phyloP scores from a whole-genome alignment of 1,284 basidiomycete genomes.

The Leccinum angustisporum region DNA sequence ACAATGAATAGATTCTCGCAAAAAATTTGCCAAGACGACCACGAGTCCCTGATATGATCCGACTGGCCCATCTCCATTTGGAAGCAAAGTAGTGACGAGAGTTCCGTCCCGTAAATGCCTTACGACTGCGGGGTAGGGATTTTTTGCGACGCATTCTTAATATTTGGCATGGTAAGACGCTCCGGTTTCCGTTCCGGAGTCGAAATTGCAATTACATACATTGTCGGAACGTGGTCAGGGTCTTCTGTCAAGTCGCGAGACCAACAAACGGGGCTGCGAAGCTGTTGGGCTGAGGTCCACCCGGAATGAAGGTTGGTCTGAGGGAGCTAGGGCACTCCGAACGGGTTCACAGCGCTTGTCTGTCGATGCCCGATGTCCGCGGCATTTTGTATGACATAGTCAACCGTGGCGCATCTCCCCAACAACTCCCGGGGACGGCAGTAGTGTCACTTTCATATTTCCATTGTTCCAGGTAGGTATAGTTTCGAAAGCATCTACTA shows the following conservation, averaged over 20 bases:
- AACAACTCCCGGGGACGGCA: conserved; percentile 13
- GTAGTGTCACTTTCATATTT: conserved; percentile 1
- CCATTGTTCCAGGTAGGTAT: not conserved
- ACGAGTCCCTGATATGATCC: not conserved
- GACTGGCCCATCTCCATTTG: conserved; percentile 1
- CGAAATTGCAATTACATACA: conserved; percentile 4
- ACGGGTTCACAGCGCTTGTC: conserved; percentile 18
- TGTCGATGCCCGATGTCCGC: conserved; percentile 25
- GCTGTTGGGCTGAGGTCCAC: conserved; percentile 8
- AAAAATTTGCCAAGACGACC: conserved; percentile 2
- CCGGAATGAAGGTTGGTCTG: conserved; percentile 25
- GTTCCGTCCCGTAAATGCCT: conserved; percentile 5
- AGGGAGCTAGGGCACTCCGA: conserved; percentile 10
- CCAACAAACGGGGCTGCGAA: conserved; percentile 14
- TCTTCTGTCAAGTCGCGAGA: conserved; percentile 9
- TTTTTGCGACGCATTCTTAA: conserved; percentile 16
- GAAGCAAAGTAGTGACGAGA: conserved; percentile 4
- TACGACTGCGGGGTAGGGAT: conserved; percentile 29
- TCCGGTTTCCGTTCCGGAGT: conserved; percentile 6
- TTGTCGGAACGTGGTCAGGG: conserved; percentile 7
- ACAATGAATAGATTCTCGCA: not conserved
- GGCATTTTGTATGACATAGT: conserved; percentile 14
- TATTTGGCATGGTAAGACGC: not conserved
- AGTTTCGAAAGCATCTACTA: conserved; percentile 1
- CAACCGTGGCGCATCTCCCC: conserved; percentile 10